Evolutionary conservation across 345 rosid genomes (phyloP), one percentile per base, ranked within the genome.

Genomic region (Acer yangbiense): DNA sequence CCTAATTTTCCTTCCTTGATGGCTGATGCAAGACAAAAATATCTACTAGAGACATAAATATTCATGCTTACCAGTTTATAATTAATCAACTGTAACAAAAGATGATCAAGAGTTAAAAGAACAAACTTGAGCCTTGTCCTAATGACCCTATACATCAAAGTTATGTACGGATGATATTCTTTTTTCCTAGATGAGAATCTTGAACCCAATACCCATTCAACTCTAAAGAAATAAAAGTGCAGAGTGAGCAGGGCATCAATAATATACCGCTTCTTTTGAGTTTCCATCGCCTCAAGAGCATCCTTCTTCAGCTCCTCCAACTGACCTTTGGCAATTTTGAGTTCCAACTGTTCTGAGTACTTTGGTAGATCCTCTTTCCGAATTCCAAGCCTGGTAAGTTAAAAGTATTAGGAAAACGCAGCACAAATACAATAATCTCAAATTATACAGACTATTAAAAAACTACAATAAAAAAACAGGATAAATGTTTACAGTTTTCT

Each of bases 211-310:
- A 20, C 17, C 44, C 18, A 20, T 9, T 23, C n/a, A 65, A 29
- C 8, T 32, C 52, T 27, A 60, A 0, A 1, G 65, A 0, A 32
- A 21, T 43, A 41, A 18, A 6, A 32, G 27, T 2, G 7, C 14
- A 27, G 6, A 44, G 44, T 14, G 25, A 71, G 11, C 32, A 75
- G 2, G 18, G 12, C 25, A 13, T 10, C 43, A 65, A 71, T 10
- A 54, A 48, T 71, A 66, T 81, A 94, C 99, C 92, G 88, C 87
- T 97, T 97, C 89, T 86, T 89, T 83, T 94, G 98, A 69, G 98
- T 83, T 83, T 93, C 98, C 98, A 97, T 94, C 27, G 93, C 98
- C 81, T 97, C 99, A 68, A 89, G 52, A 58, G 98, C 97, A 73
- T 93, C 94, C 80, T 94, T 91, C 89, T 93, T 94, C 82, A 94